A percentile compares a stretch with the other conserved stretches of the same genome.
phyloP scores from a whole-genome alignment of 148 eudicot genomes.

The Chenopodium album region DNA sequence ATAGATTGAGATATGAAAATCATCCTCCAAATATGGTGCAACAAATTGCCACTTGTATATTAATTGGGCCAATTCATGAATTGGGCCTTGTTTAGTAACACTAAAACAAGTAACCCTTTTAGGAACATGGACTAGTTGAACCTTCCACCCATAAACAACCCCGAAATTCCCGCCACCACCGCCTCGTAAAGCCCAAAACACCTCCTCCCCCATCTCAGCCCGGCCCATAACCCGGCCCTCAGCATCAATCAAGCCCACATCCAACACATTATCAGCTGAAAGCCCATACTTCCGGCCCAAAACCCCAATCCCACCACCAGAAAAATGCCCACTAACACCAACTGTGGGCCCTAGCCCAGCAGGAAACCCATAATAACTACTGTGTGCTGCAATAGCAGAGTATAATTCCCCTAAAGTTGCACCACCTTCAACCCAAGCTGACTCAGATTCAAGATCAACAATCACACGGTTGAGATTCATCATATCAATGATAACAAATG shows the following conservation, averaged over 20 bases:
- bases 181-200: slow-evolving; percentile 44
- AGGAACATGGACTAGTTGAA: slow-evolving; percentile 34
- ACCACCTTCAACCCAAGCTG: slow-evolving; percentile 60
- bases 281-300: slow-evolving; percentile 47
- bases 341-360: slow-evolving; percentile 36
- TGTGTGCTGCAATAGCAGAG: slow-evolving; percentile 29
- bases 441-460: slow-evolving; percentile 29
- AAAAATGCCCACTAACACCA: slow-evolving; percentile 42
- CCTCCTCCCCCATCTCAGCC: slow-evolving; percentile 35
- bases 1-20: slow-evolving; percentile 29
- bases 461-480: slow-evolving; percentile 34
- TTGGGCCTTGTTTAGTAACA: slow-evolving; percentile 29
- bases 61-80: slow-evolving; percentile 23
- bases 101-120: slow-evolving; percentile 28
- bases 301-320: slow-evolving; percentile 42
- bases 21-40: slow-evolving; percentile 34
- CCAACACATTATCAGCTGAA: slow-evolving; percentile 46
- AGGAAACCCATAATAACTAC: slow-evolving; percentile 34
- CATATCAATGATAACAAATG: slow-evolving; percentile 56
- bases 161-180: slow-evolving; percentile 42
- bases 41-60: slow-evolving; percentile 39
- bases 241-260: slow-evolving; percentile 23
- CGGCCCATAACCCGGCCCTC: slow-evolving; percentile 25
- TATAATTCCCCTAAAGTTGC: slow-evolving; percentile 56
- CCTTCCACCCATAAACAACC: slow-evolving; percentile 40